Evolutionary conservation across 768 basidiomycete species (phyloP).

Genomic region (Tricholoma matsutake): DNA sequence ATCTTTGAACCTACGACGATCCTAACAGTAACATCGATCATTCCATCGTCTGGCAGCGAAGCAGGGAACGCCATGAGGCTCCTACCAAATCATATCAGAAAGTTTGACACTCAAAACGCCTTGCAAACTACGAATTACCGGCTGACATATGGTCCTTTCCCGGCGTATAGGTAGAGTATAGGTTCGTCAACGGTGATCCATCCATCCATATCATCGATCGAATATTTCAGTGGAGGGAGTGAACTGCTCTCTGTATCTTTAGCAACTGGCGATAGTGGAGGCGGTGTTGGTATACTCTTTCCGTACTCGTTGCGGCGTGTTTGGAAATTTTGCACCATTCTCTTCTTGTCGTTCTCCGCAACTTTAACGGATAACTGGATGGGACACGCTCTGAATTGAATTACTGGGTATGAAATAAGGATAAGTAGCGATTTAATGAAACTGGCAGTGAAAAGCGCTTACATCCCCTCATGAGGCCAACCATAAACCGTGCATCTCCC

Average conservation of each 20-base stretch:
- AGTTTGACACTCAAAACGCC: not conserved
- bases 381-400: constrained; percentile 61
- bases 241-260: constrained; percentile 11
- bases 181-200: constrained; percentile 74
- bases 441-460: constrained; percentile 18
- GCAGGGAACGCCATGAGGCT: constrained; percentile 85
- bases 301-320: constrained; percentile 32
- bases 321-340: constrained; percentile 57
- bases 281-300: constrained; percentile 8
- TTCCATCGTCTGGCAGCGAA: constrained; percentile 73
- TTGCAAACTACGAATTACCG: constrained; percentile 39
- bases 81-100: constrained; percentile 26
- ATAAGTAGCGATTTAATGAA: not conserved
- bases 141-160: constrained; percentile 75
- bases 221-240: constrained; percentile 47
- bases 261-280: constrained; percentile 9
- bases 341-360: constrained; percentile 64
- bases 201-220: constrained; percentile 45
- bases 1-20: constrained; percentile 43
- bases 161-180: constrained; percentile 67
- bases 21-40: constrained; percentile 71
- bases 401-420: constrained; percentile 29
- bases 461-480: constrained; percentile 72
- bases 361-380: constrained; percentile 69
- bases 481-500: constrained; percentile 76